Conservation (phyloP, 176 grass and related monocot genomes). For the Puccinellia tenuiflora region DNA sequence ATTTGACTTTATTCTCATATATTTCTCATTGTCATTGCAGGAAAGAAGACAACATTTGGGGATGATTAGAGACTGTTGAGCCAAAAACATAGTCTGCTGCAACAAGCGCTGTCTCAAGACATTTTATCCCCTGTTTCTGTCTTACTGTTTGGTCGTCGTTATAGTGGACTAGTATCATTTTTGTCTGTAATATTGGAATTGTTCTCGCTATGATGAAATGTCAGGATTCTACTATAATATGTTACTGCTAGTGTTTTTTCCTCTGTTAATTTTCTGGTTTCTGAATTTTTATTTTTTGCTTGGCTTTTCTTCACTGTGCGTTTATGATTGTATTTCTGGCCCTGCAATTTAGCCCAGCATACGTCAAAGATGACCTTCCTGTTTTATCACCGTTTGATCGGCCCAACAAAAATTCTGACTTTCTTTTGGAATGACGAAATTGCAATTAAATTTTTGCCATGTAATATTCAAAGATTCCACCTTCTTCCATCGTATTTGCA, state of each 20-base stretch:
- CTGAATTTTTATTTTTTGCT: neutral
- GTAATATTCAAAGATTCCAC: no score
- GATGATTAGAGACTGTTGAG: conserved; percentile 25
- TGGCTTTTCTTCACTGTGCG: no score
- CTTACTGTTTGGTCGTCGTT: neutral
- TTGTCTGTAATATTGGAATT: conserved; percentile 15
- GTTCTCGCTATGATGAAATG: neutral
- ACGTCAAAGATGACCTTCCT: no score
- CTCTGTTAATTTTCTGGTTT: neutral
- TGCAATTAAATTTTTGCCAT: no score
- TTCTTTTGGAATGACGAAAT: no score
- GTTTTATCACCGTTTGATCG: no score
- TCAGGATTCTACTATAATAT: neutral
- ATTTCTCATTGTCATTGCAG: conserved; percentile 16
- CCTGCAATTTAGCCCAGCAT: no score
- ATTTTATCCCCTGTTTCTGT: neutral
- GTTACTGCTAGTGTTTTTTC: neutral
- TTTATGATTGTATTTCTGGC: no score
- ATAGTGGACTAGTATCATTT: neutral
- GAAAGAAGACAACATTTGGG: conserved; percentile 71
- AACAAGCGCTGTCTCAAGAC: neutral
- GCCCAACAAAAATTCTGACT: no score
- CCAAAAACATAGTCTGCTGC: neutral
- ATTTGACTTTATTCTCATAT: no score
- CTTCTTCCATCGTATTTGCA: no score